Evolutionary conservation across 2,329 filamentous ascomycete species (phyloP).

Genomic region (Botryotinia globosa): DNA sequence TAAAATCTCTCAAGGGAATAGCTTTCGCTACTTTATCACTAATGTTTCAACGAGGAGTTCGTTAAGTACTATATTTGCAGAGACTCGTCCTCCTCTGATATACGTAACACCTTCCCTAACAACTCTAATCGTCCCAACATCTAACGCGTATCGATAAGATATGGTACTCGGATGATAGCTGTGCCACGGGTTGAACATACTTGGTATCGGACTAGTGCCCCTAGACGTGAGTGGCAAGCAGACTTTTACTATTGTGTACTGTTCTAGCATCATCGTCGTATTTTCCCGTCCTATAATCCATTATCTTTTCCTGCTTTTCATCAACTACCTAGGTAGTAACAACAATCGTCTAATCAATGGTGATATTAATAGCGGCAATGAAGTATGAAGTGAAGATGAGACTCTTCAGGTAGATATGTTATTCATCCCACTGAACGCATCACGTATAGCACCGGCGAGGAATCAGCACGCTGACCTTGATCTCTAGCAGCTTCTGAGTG

Average conservation of each 20-base stretch:
- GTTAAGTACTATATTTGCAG: not conserved
- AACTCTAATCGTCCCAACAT: not conserved
- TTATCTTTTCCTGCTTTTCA: not conserved
- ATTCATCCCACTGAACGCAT: not conserved
- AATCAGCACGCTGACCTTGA: no score
- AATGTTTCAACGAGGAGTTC: not conserved
- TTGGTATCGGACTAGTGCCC: not conserved
- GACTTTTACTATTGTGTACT: not conserved
- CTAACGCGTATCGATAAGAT: not conserved
- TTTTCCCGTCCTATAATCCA: not conserved
- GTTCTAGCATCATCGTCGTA: accelerated
- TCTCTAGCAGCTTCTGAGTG: accelerated
- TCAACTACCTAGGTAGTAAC: not conserved
- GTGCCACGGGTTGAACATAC: not conserved
- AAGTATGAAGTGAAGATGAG: not conserved
- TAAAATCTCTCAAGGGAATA: not conserved
- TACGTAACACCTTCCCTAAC: not conserved
- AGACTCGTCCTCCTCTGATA: not conserved
- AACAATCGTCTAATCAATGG: not conserved
- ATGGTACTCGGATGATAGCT: not conserved
- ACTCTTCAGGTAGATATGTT: no score
- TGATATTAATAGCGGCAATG: accelerated
- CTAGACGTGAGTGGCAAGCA: not conserved
- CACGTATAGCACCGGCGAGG: not conserved
- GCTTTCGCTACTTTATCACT: not conserved